These are phyloP conservation scores for Sporisorium graminicola DNA, from an alignment of 1,284 basidiomycete species.

Conservation along the genomic window DNA sequence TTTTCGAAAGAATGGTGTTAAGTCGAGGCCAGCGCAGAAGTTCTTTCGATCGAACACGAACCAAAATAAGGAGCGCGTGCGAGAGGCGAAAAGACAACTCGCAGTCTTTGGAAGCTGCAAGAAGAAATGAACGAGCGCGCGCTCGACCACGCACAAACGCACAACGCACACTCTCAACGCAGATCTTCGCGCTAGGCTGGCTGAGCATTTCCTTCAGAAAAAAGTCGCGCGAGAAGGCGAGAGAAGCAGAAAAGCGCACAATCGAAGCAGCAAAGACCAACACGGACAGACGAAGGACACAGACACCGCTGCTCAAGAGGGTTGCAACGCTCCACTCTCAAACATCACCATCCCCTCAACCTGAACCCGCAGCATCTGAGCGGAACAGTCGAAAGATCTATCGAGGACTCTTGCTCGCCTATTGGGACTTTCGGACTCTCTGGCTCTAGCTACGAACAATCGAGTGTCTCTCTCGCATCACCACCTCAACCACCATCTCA, in stretches of 20 bases:
- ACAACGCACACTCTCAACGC: not conserved
- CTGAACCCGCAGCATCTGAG: not conserved
- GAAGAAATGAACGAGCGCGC: constrained; percentile 33
- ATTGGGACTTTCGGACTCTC: not conserved
- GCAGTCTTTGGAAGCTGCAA: constrained; percentile 43
- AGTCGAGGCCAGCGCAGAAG: not conserved
- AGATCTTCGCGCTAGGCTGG: constrained; percentile 9
- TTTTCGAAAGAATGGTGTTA: not conserved
- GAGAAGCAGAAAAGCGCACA: constrained; percentile 19
- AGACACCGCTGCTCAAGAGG: not conserved
- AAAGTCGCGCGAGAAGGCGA: constrained; percentile 40
- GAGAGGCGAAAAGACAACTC: too few relatives aligned
- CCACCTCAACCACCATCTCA: not conserved
- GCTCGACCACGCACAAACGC: not conserved
- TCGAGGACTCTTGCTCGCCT: not conserved
- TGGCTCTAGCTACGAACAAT: not conserved
- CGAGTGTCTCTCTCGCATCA: not conserved
- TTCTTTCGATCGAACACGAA: constrained; percentile 31
- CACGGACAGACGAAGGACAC: constrained; percentile 15
- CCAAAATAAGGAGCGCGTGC: constrained; percentile 8
- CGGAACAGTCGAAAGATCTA: not conserved
- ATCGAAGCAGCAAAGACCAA: constrained; percentile 33
- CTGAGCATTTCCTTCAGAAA: constrained; percentile 14
- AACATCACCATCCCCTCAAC: constrained; percentile 7
- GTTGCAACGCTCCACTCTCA: not conserved